Conservation (phyloP, 2,329 filamentous ascomycete species). For the Colletotrichum somersetense region DNA sequence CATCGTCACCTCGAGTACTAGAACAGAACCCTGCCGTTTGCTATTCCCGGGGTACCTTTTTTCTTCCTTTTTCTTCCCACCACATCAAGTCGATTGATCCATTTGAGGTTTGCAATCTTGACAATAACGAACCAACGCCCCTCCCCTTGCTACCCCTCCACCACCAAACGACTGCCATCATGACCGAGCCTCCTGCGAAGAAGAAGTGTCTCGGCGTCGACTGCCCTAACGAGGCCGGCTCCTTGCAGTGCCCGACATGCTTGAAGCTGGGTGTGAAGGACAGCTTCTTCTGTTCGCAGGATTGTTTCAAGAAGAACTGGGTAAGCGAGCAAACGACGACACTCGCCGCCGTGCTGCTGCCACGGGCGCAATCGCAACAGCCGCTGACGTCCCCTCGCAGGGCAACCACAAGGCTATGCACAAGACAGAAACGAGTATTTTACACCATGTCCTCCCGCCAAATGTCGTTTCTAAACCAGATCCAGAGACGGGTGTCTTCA, state of each 20-base stretch:
- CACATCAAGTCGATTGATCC: neutral
- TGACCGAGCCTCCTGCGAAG: conserved; percentile 66
- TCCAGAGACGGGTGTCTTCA: conserved; percentile 89
- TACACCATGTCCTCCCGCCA: conserved; percentile 80
- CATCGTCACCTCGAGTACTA: conserved; percentile 22
- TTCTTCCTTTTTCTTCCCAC: neutral
- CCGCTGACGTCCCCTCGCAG: conserved; percentile 58
- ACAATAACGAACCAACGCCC: neutral
- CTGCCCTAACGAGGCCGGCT: conserved; percentile 87
- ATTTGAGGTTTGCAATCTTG: neutral
- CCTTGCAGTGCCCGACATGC: conserved; percentile 94
- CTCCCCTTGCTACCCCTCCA: conserved; percentile 11
- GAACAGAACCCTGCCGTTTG: conserved; percentile 7
- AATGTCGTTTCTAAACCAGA: conserved; percentile 91
- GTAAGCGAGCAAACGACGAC: conserved; percentile 67
- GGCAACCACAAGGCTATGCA: conserved; percentile 84
- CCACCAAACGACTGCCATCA: conserved; percentile 47
- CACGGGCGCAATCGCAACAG: conserved; percentile 25
- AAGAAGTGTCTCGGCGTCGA: conserved; percentile 84
- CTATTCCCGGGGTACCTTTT: neutral
- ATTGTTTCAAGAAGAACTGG: conserved; percentile 99
- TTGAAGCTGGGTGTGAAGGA: conserved; percentile 88
- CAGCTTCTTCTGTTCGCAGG: conserved; percentile 97
- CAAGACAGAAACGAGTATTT: conserved; percentile 82
- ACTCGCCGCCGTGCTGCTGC: neutral